These are phyloP conservation scores for Globisporangium viniferum DNA, from an alignment of 352 stramenopile genomes.

Conservation along the genomic window DNA sequence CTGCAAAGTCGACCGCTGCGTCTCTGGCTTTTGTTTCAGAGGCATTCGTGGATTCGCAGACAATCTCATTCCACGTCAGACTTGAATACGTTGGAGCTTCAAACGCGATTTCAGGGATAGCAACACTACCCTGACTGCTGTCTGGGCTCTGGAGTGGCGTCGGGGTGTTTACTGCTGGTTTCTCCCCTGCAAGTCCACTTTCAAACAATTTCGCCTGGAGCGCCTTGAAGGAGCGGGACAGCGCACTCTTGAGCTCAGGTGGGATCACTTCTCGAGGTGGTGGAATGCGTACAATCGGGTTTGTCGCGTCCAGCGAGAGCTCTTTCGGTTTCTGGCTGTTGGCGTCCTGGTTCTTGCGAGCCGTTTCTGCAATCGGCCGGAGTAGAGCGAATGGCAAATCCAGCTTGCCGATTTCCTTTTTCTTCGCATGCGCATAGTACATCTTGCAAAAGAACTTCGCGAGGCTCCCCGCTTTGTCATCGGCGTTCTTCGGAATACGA, in stretches of 20 bases:
- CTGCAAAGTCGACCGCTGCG: constrained; percentile 67
- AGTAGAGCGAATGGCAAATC: constrained; percentile 72
- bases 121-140: constrained; percentile 37
- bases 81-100: constrained; percentile 53
- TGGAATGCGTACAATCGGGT: constrained; percentile 75
- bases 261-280: constrained; percentile 66
- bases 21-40: constrained; percentile 64
- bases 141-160: constrained; percentile 72
- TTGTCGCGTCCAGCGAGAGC: constrained; percentile 64
- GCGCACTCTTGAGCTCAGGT: constrained; percentile 64
- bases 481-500: constrained; percentile 55
- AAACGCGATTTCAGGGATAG: constrained; percentile 32
- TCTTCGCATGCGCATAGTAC: constrained; percentile 83
- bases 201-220: constrained; percentile 68
- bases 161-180: constrained; percentile 26
- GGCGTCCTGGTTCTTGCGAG: constrained; percentile 79
- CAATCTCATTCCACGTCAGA: constrained; percentile 69
- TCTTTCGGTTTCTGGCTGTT: constrained; percentile 70
- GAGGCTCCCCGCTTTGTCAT: constrained; percentile 69
- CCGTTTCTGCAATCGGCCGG: constrained; percentile 69
- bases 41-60: constrained; percentile 47
- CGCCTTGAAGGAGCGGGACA: constrained; percentile 73
- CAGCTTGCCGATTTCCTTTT: constrained; percentile 75
- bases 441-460: constrained; percentile 83
- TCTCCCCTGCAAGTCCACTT: constrained; percentile 35